phyloP scores from a whole-genome alignment of 2,329 filamentous ascomycete genomes.

The Pyrenophora teres region DNA sequence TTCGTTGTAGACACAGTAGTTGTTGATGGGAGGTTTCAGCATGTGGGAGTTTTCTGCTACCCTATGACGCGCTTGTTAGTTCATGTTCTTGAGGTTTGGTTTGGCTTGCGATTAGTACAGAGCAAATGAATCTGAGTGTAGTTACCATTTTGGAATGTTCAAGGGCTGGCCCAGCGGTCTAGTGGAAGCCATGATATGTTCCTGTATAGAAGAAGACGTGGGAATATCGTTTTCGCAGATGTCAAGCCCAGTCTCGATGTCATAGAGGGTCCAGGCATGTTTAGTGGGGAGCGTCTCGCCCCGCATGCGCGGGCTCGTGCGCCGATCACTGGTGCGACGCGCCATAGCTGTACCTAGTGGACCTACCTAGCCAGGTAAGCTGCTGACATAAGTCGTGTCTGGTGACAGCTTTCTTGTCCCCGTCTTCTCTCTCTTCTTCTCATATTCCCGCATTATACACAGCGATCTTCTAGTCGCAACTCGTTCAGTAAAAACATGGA shows the following conservation, averaged over 20 bases:
- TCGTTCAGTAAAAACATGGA: slow-evolving; percentile 32
- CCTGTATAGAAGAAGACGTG: neutral
- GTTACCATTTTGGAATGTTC: slow-evolving; percentile 51
- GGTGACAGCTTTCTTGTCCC: too few relatives aligned
- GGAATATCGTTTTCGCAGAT: neutral
- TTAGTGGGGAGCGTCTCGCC: slow-evolving; percentile 9
- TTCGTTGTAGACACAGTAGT: slow-evolving; percentile 93
- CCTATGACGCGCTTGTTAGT: slow-evolving; percentile 58
- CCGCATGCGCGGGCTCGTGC: slow-evolving; percentile 23
- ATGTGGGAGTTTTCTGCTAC: slow-evolving; percentile 90
- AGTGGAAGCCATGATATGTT: slow-evolving; percentile 8
- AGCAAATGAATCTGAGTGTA: neutral
- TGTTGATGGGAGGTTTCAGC: slow-evolving; percentile 92
- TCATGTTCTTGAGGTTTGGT: neutral
- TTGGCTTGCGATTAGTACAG: neutral
- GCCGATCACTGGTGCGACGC: slow-evolving; percentile 28
- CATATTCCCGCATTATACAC: too few relatives aligned
- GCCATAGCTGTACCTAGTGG: neutral
- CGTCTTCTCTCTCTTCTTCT: too few relatives aligned
- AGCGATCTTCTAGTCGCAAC: too few relatives aligned
- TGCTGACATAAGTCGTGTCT: too few relatives aligned
- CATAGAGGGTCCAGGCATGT: slow-evolving; percentile 3
- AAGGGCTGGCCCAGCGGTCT: slow-evolving; percentile 39
- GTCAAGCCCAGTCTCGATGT: slow-evolving; percentile 1
- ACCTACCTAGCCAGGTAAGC: too few relatives aligned